Base-by-base conservation (phyloP, 2,329 filamentous ascomycete genomes). In the Colletotrichum salicis region DNA sequence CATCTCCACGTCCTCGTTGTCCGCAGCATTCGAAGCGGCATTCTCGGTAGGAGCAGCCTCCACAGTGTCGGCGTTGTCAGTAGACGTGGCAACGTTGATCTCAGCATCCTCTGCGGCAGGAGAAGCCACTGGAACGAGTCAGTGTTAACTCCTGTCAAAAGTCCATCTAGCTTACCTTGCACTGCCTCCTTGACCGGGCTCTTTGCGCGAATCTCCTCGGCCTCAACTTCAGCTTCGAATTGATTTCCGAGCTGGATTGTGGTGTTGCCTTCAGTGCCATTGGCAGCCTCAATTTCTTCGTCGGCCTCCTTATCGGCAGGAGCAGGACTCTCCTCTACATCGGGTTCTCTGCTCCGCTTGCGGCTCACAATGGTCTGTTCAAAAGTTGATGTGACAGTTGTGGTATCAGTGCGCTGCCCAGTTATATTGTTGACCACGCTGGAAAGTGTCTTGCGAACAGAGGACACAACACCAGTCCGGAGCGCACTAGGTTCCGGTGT, bases 281-380 rank as follows among this genome's bases (percentile, higher is more conserved):
- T 51, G 29, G 60, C 55, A 37, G 64, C 31, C 27, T 72, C 59
- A 1, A 54, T 54, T 6, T 51, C 54, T 10, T 51, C 33, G 1
- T 70, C 67, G 1, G n/a, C 11, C 13, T 70, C 57, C 7, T 64
- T 55, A 1, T 59, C 67, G 0, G 27, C 54, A 27, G 70, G 29
- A 1, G 37, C 27, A 4, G 65, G 67, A 4, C 56, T 71, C 12
- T 41, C 60, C 6, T 70, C 67, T 2, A 12, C 27, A 31, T 72
- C 61, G 0, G 67, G 70, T 35, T 72, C 70, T 61, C 61, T 67
- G 51, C 61, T 71, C 15, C 61, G 67, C 35, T 71, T 71, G 37
- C 67, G 70, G 57, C 70, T 71, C 15, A 61, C 67, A 4, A 70
- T 24, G 5, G 62, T 62, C 51, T 72, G 62, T 57, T 72, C 70